A percentile compares a stretch with the other conserved stretches of the same genome.
These are phyloP conservation scores for Phytophthora megakarya DNA, from an alignment of 352 stramenopile genomes.

Conservation along the genomic window DNA sequence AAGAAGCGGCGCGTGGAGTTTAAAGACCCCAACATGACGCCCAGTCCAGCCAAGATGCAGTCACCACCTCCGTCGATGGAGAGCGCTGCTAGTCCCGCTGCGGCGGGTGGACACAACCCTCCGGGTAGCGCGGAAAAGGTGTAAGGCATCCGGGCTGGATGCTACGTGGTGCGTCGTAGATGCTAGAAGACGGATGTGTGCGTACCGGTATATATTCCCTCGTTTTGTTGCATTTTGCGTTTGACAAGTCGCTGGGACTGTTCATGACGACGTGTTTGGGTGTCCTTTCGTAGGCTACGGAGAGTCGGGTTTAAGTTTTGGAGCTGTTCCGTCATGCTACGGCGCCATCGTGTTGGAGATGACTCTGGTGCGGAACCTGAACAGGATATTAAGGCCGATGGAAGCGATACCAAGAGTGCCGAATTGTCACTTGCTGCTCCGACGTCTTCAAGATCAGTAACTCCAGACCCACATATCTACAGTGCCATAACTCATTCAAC, in stretches of 20 bases:
- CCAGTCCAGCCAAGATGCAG: slow-evolving; percentile 31
- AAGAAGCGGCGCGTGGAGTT: slow-evolving; percentile 52
- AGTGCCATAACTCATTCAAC: slow-evolving; percentile 4
- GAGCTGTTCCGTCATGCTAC: slow-evolving; percentile 31
- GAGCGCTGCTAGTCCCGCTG: slow-evolving; percentile 4
- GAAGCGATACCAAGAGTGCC: slow-evolving; percentile 29
- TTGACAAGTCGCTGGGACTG: slow-evolving; percentile 11
- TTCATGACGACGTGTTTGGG: slow-evolving; percentile 9
- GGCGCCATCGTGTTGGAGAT: slow-evolving; percentile 38
- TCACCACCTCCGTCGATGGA: slow-evolving; percentile 13
- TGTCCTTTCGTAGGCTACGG: slow-evolving; percentile 17
- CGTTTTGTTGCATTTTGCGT: neutral
- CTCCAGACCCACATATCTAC: slow-evolving; percentile 2
- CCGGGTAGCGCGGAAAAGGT: slow-evolving; percentile 11
- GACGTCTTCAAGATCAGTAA: slow-evolving; percentile 17
- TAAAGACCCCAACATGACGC: slow-evolving; percentile 18
- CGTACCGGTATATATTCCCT: slow-evolving; percentile 28
- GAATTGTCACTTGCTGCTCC: slow-evolving; percentile 35
- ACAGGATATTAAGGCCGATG: slow-evolving; percentile 19
- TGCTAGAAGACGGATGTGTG: slow-evolving; percentile 13
- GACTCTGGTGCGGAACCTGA: slow-evolving; percentile 22
- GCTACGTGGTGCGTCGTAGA: slow-evolving; percentile 18
- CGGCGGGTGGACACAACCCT: neutral
- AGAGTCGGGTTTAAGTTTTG: slow-evolving; percentile 3
- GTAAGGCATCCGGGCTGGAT: slow-evolving; percentile 2